Base-by-base conservation (phyloP, 169 alveolate species). In the Cyclospora cayetanensis region DNA sequence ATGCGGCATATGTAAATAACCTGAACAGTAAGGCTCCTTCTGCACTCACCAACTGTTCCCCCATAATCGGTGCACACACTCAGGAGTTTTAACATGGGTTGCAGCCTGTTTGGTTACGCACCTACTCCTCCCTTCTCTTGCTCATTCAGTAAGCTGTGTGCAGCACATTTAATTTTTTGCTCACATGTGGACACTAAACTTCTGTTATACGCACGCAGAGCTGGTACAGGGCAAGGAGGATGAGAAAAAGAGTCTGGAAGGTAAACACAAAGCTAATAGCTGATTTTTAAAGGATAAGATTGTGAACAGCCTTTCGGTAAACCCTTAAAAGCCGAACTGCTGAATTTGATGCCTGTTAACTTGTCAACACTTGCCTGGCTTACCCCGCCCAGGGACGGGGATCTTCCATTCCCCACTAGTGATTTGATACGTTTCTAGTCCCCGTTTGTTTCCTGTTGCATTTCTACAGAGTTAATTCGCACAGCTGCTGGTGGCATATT, bases 1-100 rank as follows among this genome's bases (percentile, higher is more conserved):
- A 91, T 34, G 94, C 94, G 29, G 74, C 85, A 1, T 91, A 91
- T 35, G 92, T 91, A 31, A 68, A 60, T 60, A 91, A 91, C 55
- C 86, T 91, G 46, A 91, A 91, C 70, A 91, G 94, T 91, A 29
- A 60, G 94, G 22, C 20, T 11, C 1, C 25, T 22, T 7, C 31
- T 31, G 12, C n/a, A n/a, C n/a, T n/a, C n/a, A n/a, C n/a, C 20
- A 53, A 53, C n/a, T 22, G 66, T n/a, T n/a, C n/a, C n/a, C n/a
- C n/a, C n/a, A n/a, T n/a, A n/a, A n/a, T 50, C 22, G 1, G 63
- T 50, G 63, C 63, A 50, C 27, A 50, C 22, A 50, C 63, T 18
- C 63, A 50, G 63, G 12, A 50, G 63, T 50, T 18, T 2, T 18
- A 50, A 18, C 22, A 18, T 50, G 63, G 63, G 12, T 11, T 55